Percentiles rank a stretch among this genome's conserved stretches.
phyloP scores from a whole-genome alignment of 2,329 filamentous ascomycete species.

The Microsporum audouinii region DNA sequence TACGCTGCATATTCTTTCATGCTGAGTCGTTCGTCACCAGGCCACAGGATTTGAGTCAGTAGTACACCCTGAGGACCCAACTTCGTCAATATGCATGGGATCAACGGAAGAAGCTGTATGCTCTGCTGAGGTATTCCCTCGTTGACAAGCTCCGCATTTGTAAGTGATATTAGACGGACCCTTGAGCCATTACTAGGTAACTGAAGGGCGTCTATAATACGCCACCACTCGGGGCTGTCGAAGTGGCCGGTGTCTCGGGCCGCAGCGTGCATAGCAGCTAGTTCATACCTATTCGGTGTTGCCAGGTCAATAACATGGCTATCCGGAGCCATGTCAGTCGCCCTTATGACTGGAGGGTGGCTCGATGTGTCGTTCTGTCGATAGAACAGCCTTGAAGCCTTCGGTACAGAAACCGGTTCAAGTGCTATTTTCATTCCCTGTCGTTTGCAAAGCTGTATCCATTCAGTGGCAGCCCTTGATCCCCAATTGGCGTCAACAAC shows the following conservation, averaged over 20 bases:
- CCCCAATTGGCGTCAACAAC: slow-evolving; percentile 85
- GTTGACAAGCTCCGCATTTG: slow-evolving; percentile 57
- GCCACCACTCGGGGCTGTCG: slow-evolving; percentile 63
- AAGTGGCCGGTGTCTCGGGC: slow-evolving; percentile 58
- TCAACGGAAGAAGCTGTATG: slow-evolving; percentile 75
- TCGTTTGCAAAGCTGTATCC: slow-evolving; percentile 52
- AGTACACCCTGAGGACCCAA: slow-evolving; percentile 66
- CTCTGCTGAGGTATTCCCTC: slow-evolving; percentile 71
- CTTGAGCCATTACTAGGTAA: slow-evolving; percentile 58
- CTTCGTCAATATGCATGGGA: slow-evolving; percentile 76
- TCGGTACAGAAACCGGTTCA: slow-evolving; percentile 78
- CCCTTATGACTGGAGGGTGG: slow-evolving; percentile 22
- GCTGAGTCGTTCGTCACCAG: slow-evolving; percentile 56
- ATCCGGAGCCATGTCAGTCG: slow-evolving; percentile 44
- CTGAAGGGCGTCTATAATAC: slow-evolving; percentile 64
- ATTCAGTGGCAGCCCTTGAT: slow-evolving; percentile 51
- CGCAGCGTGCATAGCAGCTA: slow-evolving; percentile 63
- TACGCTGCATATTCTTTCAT: slow-evolving; percentile 54
- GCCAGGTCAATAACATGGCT: slow-evolving; percentile 55
- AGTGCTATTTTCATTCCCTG: slow-evolving; percentile 56
- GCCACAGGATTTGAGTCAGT: slow-evolving; percentile 56
- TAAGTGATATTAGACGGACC: slow-evolving; percentile 59
- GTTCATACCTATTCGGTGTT: slow-evolving; percentile 74
- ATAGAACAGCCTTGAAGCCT: slow-evolving; percentile 58
- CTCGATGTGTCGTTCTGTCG: slow-evolving; percentile 12